Evolutionary conservation across 108 stramenopile species (phyloP).

Genomic region (Pseudonitzschia delicatissima): DNA sequence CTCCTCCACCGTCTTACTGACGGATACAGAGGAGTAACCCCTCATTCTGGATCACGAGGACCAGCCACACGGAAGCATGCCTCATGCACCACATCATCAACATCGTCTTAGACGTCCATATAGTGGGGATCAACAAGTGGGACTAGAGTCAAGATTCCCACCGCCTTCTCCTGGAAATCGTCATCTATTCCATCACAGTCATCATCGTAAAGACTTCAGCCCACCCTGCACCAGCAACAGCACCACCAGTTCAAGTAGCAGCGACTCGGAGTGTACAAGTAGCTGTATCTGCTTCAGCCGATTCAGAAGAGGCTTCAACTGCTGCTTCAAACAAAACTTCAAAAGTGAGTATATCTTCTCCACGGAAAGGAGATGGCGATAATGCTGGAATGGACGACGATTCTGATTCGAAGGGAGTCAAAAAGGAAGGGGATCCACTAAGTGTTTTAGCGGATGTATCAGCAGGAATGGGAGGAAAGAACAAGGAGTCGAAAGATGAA

Average conservation of each 20-base stretch:
- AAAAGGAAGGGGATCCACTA: constrained; percentile 34
- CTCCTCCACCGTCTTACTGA: constrained; percentile 2
- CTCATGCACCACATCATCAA: not conserved
- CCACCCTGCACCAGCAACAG: constrained; percentile 12
- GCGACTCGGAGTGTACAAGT: not conserved
- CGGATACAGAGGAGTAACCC: constrained; percentile 3
- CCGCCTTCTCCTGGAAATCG: not conserved
- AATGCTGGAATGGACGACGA: not conserved
- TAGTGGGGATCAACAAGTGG: not conserved
- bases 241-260: not conserved
- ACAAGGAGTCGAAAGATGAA: constrained; percentile 8
- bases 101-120: not conserved
- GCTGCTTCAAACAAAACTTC: not conserved
- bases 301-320: not conserved
- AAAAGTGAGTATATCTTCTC: not conserved
- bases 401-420: not conserved
- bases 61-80: not conserved
- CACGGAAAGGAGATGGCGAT: not conserved
- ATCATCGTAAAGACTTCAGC: constrained; percentile 11
- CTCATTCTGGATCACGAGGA: not conserved
- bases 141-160: not conserved
- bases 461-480: constrained; percentile 29
- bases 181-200: not conserved
- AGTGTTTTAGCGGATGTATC: constrained; percentile 43
- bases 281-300: constrained; percentile 1